These are phyloP conservation scores for Trichodelitschia bisporula DNA, from an alignment of 495 filamentous ascomycete species.

Conservation along the genomic window DNA sequence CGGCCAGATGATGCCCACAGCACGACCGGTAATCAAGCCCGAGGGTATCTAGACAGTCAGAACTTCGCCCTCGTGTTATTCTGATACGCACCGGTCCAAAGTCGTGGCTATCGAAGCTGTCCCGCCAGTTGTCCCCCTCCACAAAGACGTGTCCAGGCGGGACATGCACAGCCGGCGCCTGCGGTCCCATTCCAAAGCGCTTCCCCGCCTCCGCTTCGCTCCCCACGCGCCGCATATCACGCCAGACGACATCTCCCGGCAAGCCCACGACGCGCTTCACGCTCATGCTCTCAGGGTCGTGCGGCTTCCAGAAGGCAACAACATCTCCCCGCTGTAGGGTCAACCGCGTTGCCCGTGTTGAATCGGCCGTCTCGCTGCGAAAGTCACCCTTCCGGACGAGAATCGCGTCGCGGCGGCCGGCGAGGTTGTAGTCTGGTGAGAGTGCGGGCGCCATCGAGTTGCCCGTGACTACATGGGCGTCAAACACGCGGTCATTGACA, in stretches of 20 bases:
- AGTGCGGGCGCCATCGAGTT: constrained; percentile 15
- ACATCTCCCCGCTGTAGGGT: constrained; percentile 11
- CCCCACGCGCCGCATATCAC: constrained; percentile 4
- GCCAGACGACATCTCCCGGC: constrained; percentile 19
- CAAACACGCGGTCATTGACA: constrained; percentile 9
- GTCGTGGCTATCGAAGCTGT: constrained; percentile 13
- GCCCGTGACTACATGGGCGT: constrained; percentile 8
- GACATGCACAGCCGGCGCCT: no score
- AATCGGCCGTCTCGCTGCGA: constrained; percentile 1
- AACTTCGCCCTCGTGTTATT: no score
- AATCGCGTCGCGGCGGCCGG: constrained; percentile 7
- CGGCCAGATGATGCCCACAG: constrained; percentile 1
- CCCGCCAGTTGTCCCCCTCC: constrained; percentile 17
- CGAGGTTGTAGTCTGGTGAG: constrained; percentile 9
- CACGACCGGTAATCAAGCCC: constrained; percentile 6
- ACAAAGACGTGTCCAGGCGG: constrained; percentile 18
- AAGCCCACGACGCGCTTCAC: constrained; percentile 17
- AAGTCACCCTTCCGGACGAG: constrained; percentile 4
- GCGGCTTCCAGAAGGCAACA: constrained; percentile 13
- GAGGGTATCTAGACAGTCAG: constrained; percentile 3
- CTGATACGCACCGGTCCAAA: constrained; percentile 13
- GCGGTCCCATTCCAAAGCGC: no score
- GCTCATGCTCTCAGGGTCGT: constrained; percentile 8
- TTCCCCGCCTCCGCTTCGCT: no score
- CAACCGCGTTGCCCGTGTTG: neutral